Evolutionary conservation across 441 rosid genomes (phyloP).

Genomic region (Populus tomentosa): DNA sequence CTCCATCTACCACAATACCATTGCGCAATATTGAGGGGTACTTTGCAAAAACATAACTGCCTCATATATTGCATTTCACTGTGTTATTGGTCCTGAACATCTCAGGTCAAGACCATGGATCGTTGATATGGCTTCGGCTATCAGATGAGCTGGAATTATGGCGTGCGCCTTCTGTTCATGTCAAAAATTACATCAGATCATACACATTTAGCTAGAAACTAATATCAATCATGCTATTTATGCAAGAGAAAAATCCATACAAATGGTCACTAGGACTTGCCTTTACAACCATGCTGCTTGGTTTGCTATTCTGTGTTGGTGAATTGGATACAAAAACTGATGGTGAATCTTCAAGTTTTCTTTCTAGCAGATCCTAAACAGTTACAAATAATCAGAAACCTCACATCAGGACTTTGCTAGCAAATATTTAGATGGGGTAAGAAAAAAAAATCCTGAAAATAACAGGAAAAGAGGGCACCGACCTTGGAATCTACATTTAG

Average conservation of each 20-base stretch:
- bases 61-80: conserved; percentile 57
- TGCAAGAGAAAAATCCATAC: background rate
- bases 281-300: conserved; percentile 63
- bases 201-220: background rate
- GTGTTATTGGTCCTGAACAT: conserved; percentile 74
- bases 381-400: background rate
- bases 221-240: background rate
- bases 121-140: conserved; percentile 66
- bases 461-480: background rate
- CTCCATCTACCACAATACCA: conserved; percentile 40
- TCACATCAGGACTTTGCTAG: background rate
- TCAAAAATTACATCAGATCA: background rate
- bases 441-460: background rate
- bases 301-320: conserved; percentile 35
- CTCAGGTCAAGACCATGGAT: conserved; percentile 53
- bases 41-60: conserved; percentile 52
- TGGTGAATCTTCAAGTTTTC: conserved; percentile 22
- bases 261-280: conserved; percentile 20
- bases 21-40: conserved; percentile 59
- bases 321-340: conserved; percentile 28
- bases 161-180: conserved; percentile 40
- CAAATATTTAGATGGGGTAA: background rate
- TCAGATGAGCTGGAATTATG: conserved; percentile 54
- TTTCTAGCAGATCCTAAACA: conserved; percentile 27
- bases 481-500: conserved; percentile 33